phyloP scores from a whole-genome alignment of 352 stramenopile species.

The Pythium folliculosum region DNA sequence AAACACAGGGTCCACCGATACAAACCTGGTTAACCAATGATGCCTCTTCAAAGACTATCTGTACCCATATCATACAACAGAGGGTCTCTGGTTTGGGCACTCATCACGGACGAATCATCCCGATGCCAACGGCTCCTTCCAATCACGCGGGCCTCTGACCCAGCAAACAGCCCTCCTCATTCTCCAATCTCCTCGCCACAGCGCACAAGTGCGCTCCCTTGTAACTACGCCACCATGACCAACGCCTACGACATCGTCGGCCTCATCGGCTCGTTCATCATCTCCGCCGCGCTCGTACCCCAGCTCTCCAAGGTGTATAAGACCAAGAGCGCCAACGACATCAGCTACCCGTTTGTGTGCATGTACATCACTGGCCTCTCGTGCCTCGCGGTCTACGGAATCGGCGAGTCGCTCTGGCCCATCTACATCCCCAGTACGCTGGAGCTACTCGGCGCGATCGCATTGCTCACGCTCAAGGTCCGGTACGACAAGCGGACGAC shows the following conservation, averaged over 20 bases:
- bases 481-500: constrained; percentile 27
- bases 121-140: background rate
- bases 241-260: constrained; percentile 48
- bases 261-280: constrained; percentile 62
- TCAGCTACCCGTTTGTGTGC: constrained; percentile 49
- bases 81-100: constrained; percentile 9
- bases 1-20: too few species aligned
- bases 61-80: constrained; percentile 5
- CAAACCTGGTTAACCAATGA: too few species aligned
- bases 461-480: constrained; percentile 45
- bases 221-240: constrained; percentile 4
- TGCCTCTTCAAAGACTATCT: background rate
- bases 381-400: constrained; percentile 43
- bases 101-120: constrained; percentile 20
- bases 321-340: constrained; percentile 62
- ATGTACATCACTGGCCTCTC: constrained; percentile 45
- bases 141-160: too few species aligned
- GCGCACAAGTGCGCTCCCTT: too few species aligned
- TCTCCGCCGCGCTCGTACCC: constrained; percentile 50
- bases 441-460: constrained; percentile 37
- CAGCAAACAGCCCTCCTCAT: background rate
- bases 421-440: constrained; percentile 53
- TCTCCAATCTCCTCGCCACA: background rate
- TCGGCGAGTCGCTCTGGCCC: constrained; percentile 49
- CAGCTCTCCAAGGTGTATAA: constrained; percentile 59